These are phyloP conservation scores for Rubia peregrina DNA, from an alignment of 305 asterid species.

Conservation along the genomic window DNA sequence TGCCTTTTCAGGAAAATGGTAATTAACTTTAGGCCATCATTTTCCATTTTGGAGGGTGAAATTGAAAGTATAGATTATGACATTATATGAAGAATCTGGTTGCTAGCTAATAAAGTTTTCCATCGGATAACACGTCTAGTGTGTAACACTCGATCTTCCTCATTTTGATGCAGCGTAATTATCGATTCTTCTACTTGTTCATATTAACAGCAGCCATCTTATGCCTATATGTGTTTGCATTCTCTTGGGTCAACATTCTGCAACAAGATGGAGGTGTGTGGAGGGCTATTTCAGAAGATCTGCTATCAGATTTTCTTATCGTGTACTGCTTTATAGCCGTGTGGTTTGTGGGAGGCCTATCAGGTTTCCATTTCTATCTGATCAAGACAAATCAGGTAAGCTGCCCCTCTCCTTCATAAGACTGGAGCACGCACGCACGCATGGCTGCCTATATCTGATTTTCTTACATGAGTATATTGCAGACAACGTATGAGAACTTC, in stretches of 20 bases:
- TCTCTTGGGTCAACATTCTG: conserved; percentile 62
- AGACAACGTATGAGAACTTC: conserved; percentile 91
- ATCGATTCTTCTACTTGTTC: conserved; percentile 81
- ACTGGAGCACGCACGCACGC: too few relatives aligned
- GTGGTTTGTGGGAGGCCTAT: conserved; percentile 89
- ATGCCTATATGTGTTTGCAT: conserved; percentile 50
- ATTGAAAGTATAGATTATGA: not conserved
- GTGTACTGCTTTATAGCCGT: conserved; percentile 71
- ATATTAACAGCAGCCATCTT: conserved; percentile 73
- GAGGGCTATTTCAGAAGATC: conserved; percentile 54
- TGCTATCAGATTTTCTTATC: conserved; percentile 60
- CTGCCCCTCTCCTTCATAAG: conserved; percentile 11
- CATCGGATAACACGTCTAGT: not conserved
- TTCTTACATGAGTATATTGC: conserved; percentile 22
- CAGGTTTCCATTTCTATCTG: conserved; percentile 70
- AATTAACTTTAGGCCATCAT: not conserved
- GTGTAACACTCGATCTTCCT: conserved; percentile 1
- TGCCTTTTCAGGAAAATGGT: not conserved
- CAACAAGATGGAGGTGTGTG: conserved; percentile 32
- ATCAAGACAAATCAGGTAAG: conserved; percentile 79
- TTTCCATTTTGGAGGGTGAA: not conserved
- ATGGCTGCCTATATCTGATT: too few relatives aligned
- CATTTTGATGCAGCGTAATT: conserved; percentile 59
- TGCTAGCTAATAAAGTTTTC: not conserved
- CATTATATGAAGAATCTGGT: not conserved